Evolutionary conservation across 2,329 filamentous ascomycete genomes (phyloP).

Genomic region (Fusarium brevicatenulatum): DNA sequence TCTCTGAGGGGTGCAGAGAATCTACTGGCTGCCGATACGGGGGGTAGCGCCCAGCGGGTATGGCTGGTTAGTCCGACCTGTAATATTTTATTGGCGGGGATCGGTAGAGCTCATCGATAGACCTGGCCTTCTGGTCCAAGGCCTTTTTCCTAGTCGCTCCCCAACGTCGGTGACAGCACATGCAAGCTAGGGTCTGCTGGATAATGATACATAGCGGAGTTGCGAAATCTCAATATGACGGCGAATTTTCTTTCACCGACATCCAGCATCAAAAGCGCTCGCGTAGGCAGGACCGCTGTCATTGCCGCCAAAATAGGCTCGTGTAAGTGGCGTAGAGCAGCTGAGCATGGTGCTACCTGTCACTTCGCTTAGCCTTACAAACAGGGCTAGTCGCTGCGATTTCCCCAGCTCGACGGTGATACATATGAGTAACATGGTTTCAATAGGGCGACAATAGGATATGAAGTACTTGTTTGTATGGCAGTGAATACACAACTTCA

Average conservation of each 20-base stretch:
- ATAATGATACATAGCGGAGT: rapidly evolving
- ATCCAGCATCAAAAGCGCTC: too few species aligned
- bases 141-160: background rate
- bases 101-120: background rate
- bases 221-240: rapidly evolving
- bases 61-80: rapidly evolving
- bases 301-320: rapidly evolving
- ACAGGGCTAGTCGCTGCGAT: background rate
- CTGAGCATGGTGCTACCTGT: background rate
- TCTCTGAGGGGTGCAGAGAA: background rate
- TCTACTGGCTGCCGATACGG: too few species aligned
- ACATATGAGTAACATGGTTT: background rate
- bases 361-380: background rate
- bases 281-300: rapidly evolving
- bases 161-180: too few species aligned
- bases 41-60: rapidly evolving
- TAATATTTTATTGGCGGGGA: background rate
- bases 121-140: rapidly evolving
- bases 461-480: background rate
- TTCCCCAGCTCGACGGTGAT: rapidly evolving
- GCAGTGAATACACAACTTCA: rapidly evolving
- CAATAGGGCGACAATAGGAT: background rate
- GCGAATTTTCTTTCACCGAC: rapidly evolving
- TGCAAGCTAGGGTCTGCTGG: rapidly evolving
- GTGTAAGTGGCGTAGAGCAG: background rate